Conservation (phyloP, 139 green algal genomes). For the Pycnococcus provasolii region DNA sequence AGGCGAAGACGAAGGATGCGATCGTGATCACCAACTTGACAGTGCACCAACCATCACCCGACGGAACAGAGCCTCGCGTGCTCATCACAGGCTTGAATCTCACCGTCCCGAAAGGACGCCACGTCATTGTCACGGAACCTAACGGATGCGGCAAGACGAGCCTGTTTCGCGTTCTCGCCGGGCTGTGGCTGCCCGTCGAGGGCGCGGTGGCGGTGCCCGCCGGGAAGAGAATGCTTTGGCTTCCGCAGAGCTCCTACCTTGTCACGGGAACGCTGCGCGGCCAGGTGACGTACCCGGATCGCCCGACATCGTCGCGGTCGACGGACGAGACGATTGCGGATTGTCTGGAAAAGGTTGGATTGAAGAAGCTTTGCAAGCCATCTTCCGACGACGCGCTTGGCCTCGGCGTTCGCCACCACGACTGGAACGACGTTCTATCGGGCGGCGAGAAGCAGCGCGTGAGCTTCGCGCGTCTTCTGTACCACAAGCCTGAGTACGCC, state of each 20-base stretch:
- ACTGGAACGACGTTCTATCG: conserved; percentile 34
- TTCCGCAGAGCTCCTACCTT: conserved; percentile 39
- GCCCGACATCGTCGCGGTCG: not conserved
- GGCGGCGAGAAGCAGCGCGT: conserved; percentile 41
- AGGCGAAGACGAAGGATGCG: no score
- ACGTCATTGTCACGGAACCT: conserved; percentile 18
- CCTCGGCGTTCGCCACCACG: conserved; percentile 18
- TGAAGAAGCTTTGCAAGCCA: conserved; percentile 30
- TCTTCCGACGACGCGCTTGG: conserved; percentile 19
- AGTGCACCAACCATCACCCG: no score
- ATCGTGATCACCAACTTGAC: no score
- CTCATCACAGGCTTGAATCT: no score
- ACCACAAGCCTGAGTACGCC: conserved; percentile 26
- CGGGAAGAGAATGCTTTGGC: conserved; percentile 24
- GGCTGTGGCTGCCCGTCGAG: conserved; percentile 34
- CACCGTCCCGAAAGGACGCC: no score
- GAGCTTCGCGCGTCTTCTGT: conserved; percentile 33
- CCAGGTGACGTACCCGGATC: conserved; percentile 37
- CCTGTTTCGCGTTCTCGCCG: conserved; percentile 37
- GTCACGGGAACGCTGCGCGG: conserved; percentile 37
- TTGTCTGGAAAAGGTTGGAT: conserved; percentile 11
- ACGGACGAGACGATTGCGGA: conserved; percentile 2
- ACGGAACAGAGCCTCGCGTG: no score
- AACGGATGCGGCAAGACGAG: conserved; percentile 38
- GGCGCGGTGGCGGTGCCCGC: conserved; percentile 27